Percentiles rank a stretch among this genome's conserved stretches.
Conservation (phyloP, 495 filamentous ascomycete genomes). For the Penicillium ucsense region DNA sequence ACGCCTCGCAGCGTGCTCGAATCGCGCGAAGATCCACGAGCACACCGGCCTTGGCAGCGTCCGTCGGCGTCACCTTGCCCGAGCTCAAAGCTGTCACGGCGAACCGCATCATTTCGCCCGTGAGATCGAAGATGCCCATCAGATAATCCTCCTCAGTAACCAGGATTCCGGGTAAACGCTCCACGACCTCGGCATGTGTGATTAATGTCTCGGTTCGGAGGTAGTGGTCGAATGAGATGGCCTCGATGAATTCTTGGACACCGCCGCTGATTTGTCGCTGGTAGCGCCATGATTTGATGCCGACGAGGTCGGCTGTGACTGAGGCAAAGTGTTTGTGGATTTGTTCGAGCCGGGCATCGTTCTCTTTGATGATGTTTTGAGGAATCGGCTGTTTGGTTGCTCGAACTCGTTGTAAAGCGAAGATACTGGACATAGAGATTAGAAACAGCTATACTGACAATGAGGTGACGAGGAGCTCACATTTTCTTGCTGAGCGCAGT, state of each 20-base stretch:
- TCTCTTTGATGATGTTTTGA: constrained; percentile 51
- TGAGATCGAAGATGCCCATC: constrained; percentile 84
- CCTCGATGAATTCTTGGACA: constrained; percentile 89
- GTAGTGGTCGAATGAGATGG: constrained; percentile 79
- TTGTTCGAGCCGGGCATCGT: constrained; percentile 49
- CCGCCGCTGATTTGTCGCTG: constrained; percentile 62
- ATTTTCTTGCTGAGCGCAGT: constrained; percentile 96
- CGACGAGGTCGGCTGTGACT: constrained; percentile 62
- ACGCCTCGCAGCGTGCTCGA: constrained; percentile 59
- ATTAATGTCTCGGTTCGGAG: constrained; percentile 67
- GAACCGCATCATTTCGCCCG: constrained; percentile 93
- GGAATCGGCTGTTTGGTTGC: constrained; percentile 55
- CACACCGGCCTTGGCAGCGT: constrained; percentile 31
- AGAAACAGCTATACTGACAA: background rate
- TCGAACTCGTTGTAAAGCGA: constrained; percentile 77
- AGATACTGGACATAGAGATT: constrained; percentile 52
- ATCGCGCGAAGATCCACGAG: constrained; percentile 67
- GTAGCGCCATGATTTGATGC: constrained; percentile 77
- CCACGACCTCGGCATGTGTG: constrained; percentile 45
- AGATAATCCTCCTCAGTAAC: constrained; percentile 74
- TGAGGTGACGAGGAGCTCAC: constrained; percentile 31
- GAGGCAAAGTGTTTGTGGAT: constrained; percentile 58
- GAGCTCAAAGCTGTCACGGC: constrained; percentile 58
- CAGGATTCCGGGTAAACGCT: constrained; percentile 48
- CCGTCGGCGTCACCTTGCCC: constrained; percentile 14